Conservation (phyloP, 1,284 basidiomycete species). For the Trametes pubescens region DNA sequence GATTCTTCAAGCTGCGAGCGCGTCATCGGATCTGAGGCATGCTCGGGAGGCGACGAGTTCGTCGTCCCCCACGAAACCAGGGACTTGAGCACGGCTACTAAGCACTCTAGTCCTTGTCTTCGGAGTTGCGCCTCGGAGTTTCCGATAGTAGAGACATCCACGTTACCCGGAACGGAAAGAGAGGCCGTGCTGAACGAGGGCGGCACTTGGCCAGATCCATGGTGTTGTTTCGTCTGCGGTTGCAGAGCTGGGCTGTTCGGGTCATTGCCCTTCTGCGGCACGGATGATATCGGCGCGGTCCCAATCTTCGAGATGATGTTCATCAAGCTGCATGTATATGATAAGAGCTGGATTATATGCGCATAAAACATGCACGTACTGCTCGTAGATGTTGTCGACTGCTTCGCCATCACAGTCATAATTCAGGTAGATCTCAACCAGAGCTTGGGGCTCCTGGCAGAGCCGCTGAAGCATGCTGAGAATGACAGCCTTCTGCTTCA, state of each 20-base stretch:
- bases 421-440: slow-evolving; percentile 97
- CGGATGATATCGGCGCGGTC: slow-evolving; percentile 66
- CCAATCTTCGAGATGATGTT: slow-evolving; percentile 94
- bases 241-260: slow-evolving; percentile 65
- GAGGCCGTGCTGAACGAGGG: slow-evolving; percentile 75
- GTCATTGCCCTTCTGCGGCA: slow-evolving; percentile 59
- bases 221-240: slow-evolving; percentile 58
- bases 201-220: slow-evolving; percentile 53
- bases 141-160: slow-evolving; percentile 71
- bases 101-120: slow-evolving; percentile 89
- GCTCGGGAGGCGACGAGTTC: slow-evolving; percentile 52
- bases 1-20: slow-evolving; percentile 61
- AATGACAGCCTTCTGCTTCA: slow-evolving; percentile 94
- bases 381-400: slow-evolving; percentile 95
- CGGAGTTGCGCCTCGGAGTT: slow-evolving; percentile 86
- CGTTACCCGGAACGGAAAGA: slow-evolving; percentile 69
- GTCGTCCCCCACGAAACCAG: slow-evolving; percentile 90
- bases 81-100: slow-evolving; percentile 87
- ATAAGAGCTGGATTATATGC: too few species aligned
- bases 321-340: slow-evolving; percentile 69
- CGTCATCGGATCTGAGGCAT: slow-evolving; percentile 48
- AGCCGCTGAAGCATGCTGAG: slow-evolving; percentile 87
- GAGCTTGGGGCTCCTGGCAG: slow-evolving; percentile 93
- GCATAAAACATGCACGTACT: slow-evolving; percentile 55
- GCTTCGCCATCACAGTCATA: slow-evolving; percentile 97